Evolutionary conservation across 441 rosid species (phyloP).

Genomic region (Jatropha multifida): DNA sequence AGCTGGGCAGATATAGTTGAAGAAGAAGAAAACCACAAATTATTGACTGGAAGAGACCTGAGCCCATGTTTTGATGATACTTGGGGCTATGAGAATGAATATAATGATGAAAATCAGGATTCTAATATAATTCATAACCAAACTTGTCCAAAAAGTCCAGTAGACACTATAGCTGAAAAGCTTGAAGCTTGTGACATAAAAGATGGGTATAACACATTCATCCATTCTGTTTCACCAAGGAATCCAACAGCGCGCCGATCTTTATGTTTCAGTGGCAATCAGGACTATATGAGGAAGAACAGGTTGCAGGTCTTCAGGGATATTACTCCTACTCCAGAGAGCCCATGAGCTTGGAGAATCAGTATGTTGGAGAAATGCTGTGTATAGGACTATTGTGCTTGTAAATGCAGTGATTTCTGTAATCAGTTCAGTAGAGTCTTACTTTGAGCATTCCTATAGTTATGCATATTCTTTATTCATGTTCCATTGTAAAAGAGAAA

Average conservation of each 20-base stretch:
- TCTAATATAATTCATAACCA: constrained; percentile 30
- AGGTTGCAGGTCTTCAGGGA: constrained; percentile 60
- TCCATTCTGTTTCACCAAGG: constrained; percentile 21
- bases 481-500: too few relatives aligned
- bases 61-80: neutral
- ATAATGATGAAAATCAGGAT: constrained; percentile 45
- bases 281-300: constrained; percentile 24
- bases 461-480: too few relatives aligned
- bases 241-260: constrained; percentile 32
- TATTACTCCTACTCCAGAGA: constrained; percentile 46
- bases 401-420: neutral
- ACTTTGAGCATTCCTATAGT: too few relatives aligned
- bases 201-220: constrained; percentile 16
- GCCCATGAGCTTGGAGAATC: constrained; percentile 25
- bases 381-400: neutral
- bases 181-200: constrained; percentile 31
- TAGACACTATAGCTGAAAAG: constrained; percentile 27
- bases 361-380: neutral
- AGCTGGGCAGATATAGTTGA: constrained; percentile 88
- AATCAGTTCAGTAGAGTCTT: neutral
- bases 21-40: constrained; percentile 51
- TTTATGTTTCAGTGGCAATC: constrained; percentile 27
- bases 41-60: constrained; percentile 17
- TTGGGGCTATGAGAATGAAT: constrained; percentile 28
- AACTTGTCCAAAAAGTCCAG: constrained; percentile 24